phyloP scores from a whole-genome alignment of 2,329 filamentous ascomycete genomes.

The Hypoxylon sp. region DNA sequence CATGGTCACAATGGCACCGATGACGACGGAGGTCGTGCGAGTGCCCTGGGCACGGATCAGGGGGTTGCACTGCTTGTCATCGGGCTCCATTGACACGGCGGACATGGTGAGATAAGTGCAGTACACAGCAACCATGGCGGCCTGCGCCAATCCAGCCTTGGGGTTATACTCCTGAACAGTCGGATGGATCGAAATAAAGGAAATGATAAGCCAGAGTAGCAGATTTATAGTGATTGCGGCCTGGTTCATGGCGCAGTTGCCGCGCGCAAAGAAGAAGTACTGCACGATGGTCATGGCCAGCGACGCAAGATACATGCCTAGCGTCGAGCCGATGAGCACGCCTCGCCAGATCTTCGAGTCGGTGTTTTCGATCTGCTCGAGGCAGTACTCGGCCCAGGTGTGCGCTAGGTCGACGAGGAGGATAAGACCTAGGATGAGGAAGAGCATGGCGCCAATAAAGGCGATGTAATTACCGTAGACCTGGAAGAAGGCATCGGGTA shows the following conservation, averaged over 20 bases:
- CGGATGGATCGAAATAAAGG: slow-evolving; percentile 89
- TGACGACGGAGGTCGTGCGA: slow-evolving; percentile 88
- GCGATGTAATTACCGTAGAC: slow-evolving; percentile 97
- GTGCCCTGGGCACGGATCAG: slow-evolving; percentile 88
- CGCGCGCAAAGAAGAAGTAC: slow-evolving; percentile 93
- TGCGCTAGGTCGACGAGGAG: slow-evolving; percentile 95
- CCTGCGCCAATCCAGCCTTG: slow-evolving; percentile 95
- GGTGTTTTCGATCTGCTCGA: slow-evolving; percentile 90
- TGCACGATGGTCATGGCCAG: slow-evolving; percentile 96
- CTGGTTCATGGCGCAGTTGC: slow-evolving; percentile 94
- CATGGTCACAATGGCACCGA: slow-evolving; percentile 96
- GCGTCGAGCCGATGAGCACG: slow-evolving; percentile 89
- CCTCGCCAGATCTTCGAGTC: slow-evolving; percentile 89
- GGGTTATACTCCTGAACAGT: slow-evolving; percentile 92
- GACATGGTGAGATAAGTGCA: slow-evolving; percentile 99
- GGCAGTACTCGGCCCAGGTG: slow-evolving; percentile 96
- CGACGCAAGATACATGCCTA: slow-evolving; percentile 93
- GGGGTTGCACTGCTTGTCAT: slow-evolving; percentile 94
- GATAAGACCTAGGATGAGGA: slow-evolving; percentile 92
- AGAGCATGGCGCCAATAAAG: slow-evolving; percentile 89
- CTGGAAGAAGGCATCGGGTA: slow-evolving; percentile 94
- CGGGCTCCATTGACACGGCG: slow-evolving; percentile 98
- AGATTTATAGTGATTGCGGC: slow-evolving; percentile 95
- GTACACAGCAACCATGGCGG: slow-evolving; percentile 96
- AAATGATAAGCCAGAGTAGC: slow-evolving; percentile 84